A percentile compares a stretch with the other conserved stretches of the same genome.
Evolutionary conservation across 345 rosid genomes (phyloP).

Genomic region (Erucastrum elatum): DNA sequence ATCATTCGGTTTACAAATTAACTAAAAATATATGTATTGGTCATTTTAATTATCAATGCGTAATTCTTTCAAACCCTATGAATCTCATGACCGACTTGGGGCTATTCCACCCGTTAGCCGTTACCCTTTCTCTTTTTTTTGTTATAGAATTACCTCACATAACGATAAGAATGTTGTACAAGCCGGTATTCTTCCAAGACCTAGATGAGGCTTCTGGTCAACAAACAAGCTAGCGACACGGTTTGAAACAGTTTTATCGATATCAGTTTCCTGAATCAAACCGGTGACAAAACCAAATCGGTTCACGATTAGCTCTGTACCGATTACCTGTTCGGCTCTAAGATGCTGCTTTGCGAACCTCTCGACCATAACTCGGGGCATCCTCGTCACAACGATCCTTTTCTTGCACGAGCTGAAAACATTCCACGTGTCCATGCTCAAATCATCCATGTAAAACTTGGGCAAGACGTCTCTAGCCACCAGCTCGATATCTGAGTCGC

Average conservation of each 20-base stretch:
- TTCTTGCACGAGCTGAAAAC: constrained; percentile 2
- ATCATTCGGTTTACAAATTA: no score
- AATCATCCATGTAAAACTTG: background rate
- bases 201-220: background rate
- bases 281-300: background rate
- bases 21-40: no score
- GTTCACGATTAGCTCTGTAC: background rate
- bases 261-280: background rate
- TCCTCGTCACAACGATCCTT: background rate
- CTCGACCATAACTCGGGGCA: background rate
- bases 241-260: background rate
- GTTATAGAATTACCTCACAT: background rate
- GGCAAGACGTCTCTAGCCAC: background rate
- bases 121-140: background rate
- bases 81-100: no score
- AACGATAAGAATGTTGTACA: background rate
- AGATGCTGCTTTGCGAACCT: background rate
- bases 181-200: background rate
- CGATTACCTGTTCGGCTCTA: background rate
- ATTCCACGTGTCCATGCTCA: background rate
- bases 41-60: no score
- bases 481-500: background rate
- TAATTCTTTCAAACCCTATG: no score
- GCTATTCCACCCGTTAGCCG: no score
- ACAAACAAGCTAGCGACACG: background rate